Conservation (phyloP, 176 grass and related monocot species). For the Lolium perenne region DNA sequence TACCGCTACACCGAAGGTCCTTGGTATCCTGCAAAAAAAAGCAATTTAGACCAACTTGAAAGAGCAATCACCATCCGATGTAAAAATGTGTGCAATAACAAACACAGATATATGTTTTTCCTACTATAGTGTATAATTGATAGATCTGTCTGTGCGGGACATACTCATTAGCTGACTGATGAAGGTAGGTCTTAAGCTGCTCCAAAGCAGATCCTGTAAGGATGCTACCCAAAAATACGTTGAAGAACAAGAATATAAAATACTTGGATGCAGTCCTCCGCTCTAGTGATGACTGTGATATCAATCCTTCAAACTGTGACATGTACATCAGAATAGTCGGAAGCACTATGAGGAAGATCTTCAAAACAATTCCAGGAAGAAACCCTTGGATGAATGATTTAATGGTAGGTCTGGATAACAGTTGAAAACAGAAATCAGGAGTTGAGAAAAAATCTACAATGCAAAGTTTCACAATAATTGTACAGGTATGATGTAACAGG, state of each 20-base stretch:
- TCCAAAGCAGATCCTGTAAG: conserved; percentile 78
- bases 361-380: conserved; percentile 93
- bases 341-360: conserved; percentile 95
- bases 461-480: conserved; percentile 10
- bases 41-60: conserved; percentile 8
- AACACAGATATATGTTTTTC: too few relatives aligned
- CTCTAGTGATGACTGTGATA: conserved; percentile 76
- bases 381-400: conserved; percentile 99
- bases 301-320: conserved; percentile 91
- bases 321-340: conserved; percentile 96
- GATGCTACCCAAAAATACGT: conserved; percentile 83
- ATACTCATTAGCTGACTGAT: conserved; percentile 88
- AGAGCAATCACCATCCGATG: not conserved
- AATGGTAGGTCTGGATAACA: conserved; percentile 52
- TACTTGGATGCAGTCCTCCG: conserved; percentile 86
- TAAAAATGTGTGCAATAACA: too few relatives aligned
- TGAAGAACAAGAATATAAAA: conserved; percentile 92
- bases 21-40: conserved; percentile 66
- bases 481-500: not conserved
- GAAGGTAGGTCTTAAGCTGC: conserved; percentile 74
- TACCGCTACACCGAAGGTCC: conserved; percentile 64
- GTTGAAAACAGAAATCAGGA: conserved; percentile 40
- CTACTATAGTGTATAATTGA: too few relatives aligned
- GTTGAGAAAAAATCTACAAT: conserved; percentile 21
- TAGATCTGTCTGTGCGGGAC: conserved; percentile 9